These are phyloP conservation scores for Phtheirospermum japonicum DNA, from an alignment of 257 asterid genomes.

Conservation along the genomic window DNA sequence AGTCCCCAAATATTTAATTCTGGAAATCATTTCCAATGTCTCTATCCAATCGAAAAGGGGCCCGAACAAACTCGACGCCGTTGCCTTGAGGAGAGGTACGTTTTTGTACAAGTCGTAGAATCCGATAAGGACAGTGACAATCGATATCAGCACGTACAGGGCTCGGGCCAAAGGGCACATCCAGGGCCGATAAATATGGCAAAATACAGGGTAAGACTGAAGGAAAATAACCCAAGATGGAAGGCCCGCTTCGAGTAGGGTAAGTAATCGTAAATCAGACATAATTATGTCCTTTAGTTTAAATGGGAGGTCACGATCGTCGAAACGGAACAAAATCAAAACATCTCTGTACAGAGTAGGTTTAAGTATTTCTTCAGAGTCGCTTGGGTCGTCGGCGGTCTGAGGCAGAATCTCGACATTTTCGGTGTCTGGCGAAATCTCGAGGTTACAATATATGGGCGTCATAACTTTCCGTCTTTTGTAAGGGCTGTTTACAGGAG, in stretches of 20 bases:
- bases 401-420: conserved; percentile 38
- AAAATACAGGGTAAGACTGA: conserved; percentile 91
- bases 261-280: conserved; percentile 73
- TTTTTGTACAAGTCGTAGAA: conserved; percentile 92
- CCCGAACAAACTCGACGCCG: conserved; percentile 88
- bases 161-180: conserved; percentile 94
- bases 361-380: conserved; percentile 47
- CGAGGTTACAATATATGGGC: conserved; percentile 40
- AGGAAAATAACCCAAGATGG: conserved; percentile 98
- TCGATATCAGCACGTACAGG: conserved; percentile 67
- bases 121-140: conserved; percentile 91
- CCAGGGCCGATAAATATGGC: conserved; percentile 96
- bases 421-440: conserved; percentile 33
- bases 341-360: conserved; percentile 70
- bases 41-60: conserved; percentile 98
- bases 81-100: conserved; percentile 86
- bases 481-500: conserved; percentile 57
- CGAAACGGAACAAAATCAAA: conserved; percentile 65
- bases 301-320: conserved; percentile 79
- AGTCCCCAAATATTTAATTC: conserved; percentile 89
- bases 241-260: conserved; percentile 90
- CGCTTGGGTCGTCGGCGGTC: conserved; percentile 38
- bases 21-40: conserved; percentile 88
- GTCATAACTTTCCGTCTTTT: conserved; percentile 68
- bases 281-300: conserved; percentile 66